Conservation (phyloP, 306 rosid genomes). For the Neltuma alba region DNA sequence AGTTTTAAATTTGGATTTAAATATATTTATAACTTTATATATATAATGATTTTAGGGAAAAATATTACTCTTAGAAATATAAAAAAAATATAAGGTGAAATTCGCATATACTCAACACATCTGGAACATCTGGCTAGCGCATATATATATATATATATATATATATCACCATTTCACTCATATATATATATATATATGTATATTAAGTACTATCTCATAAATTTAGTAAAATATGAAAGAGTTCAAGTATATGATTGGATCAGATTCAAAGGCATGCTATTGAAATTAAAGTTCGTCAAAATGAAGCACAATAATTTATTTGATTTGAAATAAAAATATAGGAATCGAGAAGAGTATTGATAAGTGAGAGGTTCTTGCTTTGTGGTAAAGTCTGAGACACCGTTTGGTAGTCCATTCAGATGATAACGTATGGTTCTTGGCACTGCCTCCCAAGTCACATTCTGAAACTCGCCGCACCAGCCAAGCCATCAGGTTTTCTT, state of each 20-base stretch:
- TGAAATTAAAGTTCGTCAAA: neutral
- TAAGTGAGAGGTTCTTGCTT: neutral
- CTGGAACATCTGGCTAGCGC: too few relatives aligned
- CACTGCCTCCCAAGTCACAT: conserved; percentile 49
- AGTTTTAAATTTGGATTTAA: too few relatives aligned
- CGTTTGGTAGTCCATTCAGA: conserved; percentile 55
- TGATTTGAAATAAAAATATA: neutral
- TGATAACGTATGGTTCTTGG: conserved; percentile 49
- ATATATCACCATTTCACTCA: too few relatives aligned
- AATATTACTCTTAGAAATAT: too few relatives aligned
- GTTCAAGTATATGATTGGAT: neutral
- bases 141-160: too few relatives aligned
- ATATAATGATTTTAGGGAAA: too few relatives aligned
- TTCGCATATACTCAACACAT: too few relatives aligned
- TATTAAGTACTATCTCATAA: too few relatives aligned
- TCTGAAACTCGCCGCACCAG: conserved; percentile 48
- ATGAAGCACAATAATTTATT: neutral
- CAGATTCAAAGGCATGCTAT: neutral
- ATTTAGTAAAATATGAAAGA: neutral
- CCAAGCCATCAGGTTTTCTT: conserved; percentile 45
- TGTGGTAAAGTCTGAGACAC: conserved; percentile 44
- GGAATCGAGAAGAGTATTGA: neutral
- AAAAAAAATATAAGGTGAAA: too few relatives aligned
- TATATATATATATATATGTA: too few relatives aligned
- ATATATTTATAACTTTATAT: too few relatives aligned